Evolutionary conservation across 139 green algal genomes (phyloP), one percentile per base, ranked within the genome.

Genomic region (Picochlorum sp.): DNA sequence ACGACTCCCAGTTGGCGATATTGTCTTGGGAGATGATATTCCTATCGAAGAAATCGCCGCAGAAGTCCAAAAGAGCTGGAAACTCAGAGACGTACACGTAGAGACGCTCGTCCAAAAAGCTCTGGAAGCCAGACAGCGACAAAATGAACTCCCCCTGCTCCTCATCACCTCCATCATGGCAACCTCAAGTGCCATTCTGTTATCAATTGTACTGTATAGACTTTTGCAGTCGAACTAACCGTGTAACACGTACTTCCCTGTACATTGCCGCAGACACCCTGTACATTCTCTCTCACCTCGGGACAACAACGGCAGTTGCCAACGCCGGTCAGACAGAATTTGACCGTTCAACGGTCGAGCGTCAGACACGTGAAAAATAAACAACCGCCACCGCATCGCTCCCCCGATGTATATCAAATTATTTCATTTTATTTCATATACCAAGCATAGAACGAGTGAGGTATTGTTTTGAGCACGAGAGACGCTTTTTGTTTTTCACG

Each of bases 31-130:
- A 2, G 59, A 76, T 0, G 89, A 96, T 50, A 62, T 96, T 11
- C 87, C 89, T 0, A 44, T 96, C 26, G 89, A 94, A 57, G 86
- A 89, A 61, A 96, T 96, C 38, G 87, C 89, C 9, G 72, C 74
- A 45, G 84, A 88, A 65, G 73, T 92, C n/a, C 61, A 82, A 72
- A 74, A 77, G 10, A 73, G 56, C 41, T 73, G 82, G 66, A 86
- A 87, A 68, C 30, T 78, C 41, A 56, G 69, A 58, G 82, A 88
- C 62, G 77, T 82, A 30, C 84, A 87, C 54, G 76, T 90, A 49
- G 80, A 85, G 72, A 63, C 26, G 32, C 72, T 96, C 57, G 81
- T 89, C 72, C 65, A 83, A 56, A 74, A 74, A 41, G 71, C 76
- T 1, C 67, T 90, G 32, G 78, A 87, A 66, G 32, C 61, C 10